Percentiles rank a stretch among this genome's conserved stretches.
phyloP scores from a whole-genome alignment of 495 filamentous ascomycete genomes.

The Xanthoparmelia taractica region DNA sequence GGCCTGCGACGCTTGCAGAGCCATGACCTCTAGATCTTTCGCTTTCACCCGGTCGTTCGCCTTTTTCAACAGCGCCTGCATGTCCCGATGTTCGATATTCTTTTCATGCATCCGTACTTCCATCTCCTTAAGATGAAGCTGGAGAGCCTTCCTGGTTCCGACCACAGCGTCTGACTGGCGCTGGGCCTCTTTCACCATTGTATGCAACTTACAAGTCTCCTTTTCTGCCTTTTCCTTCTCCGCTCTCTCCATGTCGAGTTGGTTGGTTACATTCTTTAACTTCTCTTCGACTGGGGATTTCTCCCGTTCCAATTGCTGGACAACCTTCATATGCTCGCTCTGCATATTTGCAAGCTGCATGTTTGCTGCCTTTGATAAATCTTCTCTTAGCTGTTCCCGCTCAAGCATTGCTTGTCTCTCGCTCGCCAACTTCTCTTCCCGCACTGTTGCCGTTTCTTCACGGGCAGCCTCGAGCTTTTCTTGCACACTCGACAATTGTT shows the following conservation, averaged over 20 bases:
- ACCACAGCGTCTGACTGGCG: slow-evolving; percentile 1
- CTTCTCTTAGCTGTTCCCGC: background rate
- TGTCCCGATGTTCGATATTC: background rate
- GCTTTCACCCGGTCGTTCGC: background rate
- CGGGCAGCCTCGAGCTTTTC: slow-evolving; percentile 6
- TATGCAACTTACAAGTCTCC: background rate
- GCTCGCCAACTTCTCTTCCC: slow-evolving; percentile 6
- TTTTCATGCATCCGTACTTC: background rate
- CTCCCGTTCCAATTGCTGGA: slow-evolving; percentile 4
- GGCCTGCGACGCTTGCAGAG: background rate
- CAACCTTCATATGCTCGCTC: slow-evolving; percentile 7
- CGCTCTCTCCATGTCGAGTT: slow-evolving; percentile 1
- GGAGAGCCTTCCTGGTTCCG: background rate
- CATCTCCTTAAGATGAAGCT: slow-evolving; percentile 6
- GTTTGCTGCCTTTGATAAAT: slow-evolving; percentile 4
- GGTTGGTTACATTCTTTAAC: background rate
- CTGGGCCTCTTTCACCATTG: slow-evolving; percentile 2
- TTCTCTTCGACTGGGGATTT: slow-evolving; percentile 8
- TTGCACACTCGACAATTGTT: slow-evolving; percentile 1
- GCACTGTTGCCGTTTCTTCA: background rate
- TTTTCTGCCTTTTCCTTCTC: slow-evolving; percentile 10
- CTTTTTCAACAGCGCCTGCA: background rate
- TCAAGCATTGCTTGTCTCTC: slow-evolving; percentile 6
- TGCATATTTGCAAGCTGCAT: slow-evolving; percentile 5
- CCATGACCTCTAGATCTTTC: slow-evolving; percentile 1